Base-by-base conservation (phyloP, 2,329 filamentous ascomycete genomes). In the Akanthomyces muscarius region DNA sequence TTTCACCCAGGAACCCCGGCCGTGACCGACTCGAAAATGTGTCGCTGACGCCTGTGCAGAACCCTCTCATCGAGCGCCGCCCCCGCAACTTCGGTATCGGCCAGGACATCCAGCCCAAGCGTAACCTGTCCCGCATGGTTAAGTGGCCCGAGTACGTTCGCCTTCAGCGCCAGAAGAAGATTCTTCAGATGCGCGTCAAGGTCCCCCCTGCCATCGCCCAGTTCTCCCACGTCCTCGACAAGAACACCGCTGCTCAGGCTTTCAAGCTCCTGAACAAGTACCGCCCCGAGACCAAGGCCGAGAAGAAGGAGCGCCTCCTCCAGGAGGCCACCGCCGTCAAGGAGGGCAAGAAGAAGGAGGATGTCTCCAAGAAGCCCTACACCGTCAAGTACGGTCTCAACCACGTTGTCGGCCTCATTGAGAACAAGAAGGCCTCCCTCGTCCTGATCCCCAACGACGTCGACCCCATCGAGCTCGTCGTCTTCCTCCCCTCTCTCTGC, bases 221-320 rank as follows among this genome's bases (percentile, higher is more conserved):
- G 86, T 99, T 98, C 89, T 89, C 92, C 84, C 90, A 94, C 81
- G 92, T 96, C 73, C 90, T 98, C 74, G 91, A 96, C 87, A 90
- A 91, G 83, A 96, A 96, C 87, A 91, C 94, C 71, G 96, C 96
- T 72, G 91, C 92, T 74, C 94, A 98, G 85, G 86, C 91, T 57
- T 95, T 99, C 87, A 98, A 98, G 88, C 89, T 99, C 77, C 91
- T 99, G 78, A 96, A 97, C 91, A 99, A 99, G 88, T 99, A 99
- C 90, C 92, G 94, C 75, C 95, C 95, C 71, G 95, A 99, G 88
- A 96, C 91, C 81, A 98, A 97, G 89, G 84, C 86, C 74, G 94
- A 98, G 89, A 99, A 99, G 92, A 99, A 98, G 89, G 96, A 99
- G 86, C 92, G 95, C 83, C 86, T 99, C 70, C 88, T 91, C 80